These are phyloP conservation scores for Schizopora paradoxa DNA, from an alignment of 1,284 basidiomycete species.

Conservation along the genomic window DNA sequence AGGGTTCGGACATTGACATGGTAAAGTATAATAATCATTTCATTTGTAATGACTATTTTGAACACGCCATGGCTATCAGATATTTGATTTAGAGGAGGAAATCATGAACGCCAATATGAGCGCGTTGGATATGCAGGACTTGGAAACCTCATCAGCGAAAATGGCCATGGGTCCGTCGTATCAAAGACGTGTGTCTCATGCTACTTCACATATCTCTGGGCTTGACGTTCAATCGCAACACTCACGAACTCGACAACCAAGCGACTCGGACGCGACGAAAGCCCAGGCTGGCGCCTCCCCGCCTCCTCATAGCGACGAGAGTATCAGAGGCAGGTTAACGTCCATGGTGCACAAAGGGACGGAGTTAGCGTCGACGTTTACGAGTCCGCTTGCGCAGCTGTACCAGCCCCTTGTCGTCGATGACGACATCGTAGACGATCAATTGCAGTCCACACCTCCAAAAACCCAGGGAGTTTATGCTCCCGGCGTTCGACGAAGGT, in stretches of 20 bases:
- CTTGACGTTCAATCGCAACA: not conserved
- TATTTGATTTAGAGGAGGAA: slow-evolving; percentile 81
- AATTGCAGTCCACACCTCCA: slow-evolving; percentile 5
- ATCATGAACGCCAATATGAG: slow-evolving; percentile 40
- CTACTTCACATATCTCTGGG: slow-evolving; percentile 28
- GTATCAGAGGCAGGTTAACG: slow-evolving; percentile 39
- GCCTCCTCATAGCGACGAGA: slow-evolving; percentile 21
- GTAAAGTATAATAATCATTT: slow-evolving; percentile 36
- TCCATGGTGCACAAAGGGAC: slow-evolving; percentile 40
- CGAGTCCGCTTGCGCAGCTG: slow-evolving; percentile 67
- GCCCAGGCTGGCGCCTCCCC: slow-evolving; percentile 20
- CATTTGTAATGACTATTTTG: slow-evolving; percentile 1
- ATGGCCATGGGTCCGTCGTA: slow-evolving; percentile 20
- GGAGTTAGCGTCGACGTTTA: slow-evolving; percentile 38
- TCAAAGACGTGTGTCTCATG: slow-evolving; percentile 30
- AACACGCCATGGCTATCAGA: slow-evolving; percentile 34
- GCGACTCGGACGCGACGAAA: slow-evolving; percentile 7
- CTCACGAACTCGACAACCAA: not conserved
- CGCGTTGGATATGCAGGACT: slow-evolving; percentile 46
- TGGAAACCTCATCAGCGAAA: slow-evolving; percentile 25
- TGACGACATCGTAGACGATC: slow-evolving; percentile 31
- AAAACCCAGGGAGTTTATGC: slow-evolving; percentile 42
- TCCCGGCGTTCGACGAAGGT: slow-evolving; percentile 48
- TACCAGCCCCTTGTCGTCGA: slow-evolving; percentile 62
- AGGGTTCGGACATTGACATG: slow-evolving; percentile 68